Evolutionary conservation across 129 eudicot species (phyloP).

Genomic region (Silybum marianum): DNA sequence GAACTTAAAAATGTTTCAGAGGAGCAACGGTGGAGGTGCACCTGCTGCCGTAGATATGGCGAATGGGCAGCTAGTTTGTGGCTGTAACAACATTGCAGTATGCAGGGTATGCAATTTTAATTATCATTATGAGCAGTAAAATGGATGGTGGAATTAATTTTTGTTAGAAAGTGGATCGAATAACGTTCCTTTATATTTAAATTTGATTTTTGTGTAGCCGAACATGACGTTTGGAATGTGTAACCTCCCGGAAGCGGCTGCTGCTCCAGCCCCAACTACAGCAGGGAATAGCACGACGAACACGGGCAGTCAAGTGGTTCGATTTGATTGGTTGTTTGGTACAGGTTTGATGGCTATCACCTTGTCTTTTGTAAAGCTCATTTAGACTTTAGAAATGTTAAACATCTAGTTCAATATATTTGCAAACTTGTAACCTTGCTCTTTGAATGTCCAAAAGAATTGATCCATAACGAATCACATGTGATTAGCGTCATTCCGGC

Average conservation of each 20-base stretch:
- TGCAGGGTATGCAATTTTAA: constrained; percentile 64
- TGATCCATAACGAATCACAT: not conserved
- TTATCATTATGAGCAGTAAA: not conserved
- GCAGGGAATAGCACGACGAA: constrained; percentile 25
- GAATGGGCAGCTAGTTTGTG: constrained; percentile 81
- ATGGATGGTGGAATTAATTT: not conserved
- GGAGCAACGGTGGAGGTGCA: constrained; percentile 94
- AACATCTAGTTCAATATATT: not conserved
- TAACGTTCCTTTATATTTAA: not conserved
- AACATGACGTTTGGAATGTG: constrained; percentile 70
- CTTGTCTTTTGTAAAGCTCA: constrained; percentile 27
- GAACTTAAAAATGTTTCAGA: constrained; percentile 40
- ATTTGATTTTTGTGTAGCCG: constrained; percentile 50
- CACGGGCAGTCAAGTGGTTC: constrained; percentile 23
- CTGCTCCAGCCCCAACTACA: constrained; percentile 34
- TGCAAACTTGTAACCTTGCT: not conserved
- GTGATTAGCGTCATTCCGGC: not conserved
- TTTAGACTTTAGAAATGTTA: constrained; percentile 17
- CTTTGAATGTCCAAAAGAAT: not conserved
- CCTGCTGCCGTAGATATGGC: constrained; percentile 88
- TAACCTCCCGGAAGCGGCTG: constrained; percentile 42
- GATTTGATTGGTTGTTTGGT: constrained; percentile 32
- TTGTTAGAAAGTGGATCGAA: not conserved
- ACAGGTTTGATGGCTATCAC: constrained; percentile 25
- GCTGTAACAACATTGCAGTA: constrained; percentile 54